Evolutionary conservation across 1,139 yeast species (phyloP).

Genomic region (Saccharomycopsis hybrid): DNA sequence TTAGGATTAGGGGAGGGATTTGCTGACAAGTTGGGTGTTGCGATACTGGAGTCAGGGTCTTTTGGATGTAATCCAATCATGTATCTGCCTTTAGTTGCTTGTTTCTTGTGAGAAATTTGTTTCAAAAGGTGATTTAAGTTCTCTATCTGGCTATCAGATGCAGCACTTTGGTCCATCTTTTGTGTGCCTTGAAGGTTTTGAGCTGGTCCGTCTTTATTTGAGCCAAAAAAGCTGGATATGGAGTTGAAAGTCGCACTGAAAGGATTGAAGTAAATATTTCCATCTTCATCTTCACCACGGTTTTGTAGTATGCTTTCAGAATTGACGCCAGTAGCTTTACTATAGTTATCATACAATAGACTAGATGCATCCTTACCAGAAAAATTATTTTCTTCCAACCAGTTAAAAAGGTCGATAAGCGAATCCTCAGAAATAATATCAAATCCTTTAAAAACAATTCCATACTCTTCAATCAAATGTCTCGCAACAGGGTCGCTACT

Average conservation of each 20-base stretch:
- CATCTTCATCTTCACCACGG: background rate
- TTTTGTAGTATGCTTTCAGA: background rate
- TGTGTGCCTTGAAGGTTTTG: too few relatives aligned
- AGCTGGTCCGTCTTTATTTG: constrained; percentile 1
- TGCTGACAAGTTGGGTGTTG: constrained; percentile 4
- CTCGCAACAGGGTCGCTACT: background rate
- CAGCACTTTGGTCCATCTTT: background rate
- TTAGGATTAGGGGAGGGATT: constrained; percentile 18
- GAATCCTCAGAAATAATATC: constrained; percentile 17
- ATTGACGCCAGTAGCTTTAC: background rate
- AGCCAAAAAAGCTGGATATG: constrained; percentile 9
- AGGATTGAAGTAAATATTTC: constrained; percentile 13
- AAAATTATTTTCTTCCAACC: constrained; percentile 16
- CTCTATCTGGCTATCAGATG: constrained; percentile 1
- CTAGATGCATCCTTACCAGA: background rate
- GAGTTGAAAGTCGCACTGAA: constrained; percentile 15
- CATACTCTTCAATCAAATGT: constrained; percentile 18
- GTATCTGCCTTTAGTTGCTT: constrained; percentile 12
- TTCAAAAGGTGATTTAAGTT: constrained; percentile 15
- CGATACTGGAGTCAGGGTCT: background rate
- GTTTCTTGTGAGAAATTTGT: constrained; percentile 11
- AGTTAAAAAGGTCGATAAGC: constrained; percentile 17
- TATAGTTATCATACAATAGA: constrained; percentile 6
- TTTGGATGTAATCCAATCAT: constrained; percentile 16
- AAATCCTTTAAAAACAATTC: constrained; percentile 19